Percentiles rank a stretch among this genome's conserved stretches.
phyloP scores from a whole-genome alignment of 345 rosid species.

The Melaleuca quinquenervia region DNA sequence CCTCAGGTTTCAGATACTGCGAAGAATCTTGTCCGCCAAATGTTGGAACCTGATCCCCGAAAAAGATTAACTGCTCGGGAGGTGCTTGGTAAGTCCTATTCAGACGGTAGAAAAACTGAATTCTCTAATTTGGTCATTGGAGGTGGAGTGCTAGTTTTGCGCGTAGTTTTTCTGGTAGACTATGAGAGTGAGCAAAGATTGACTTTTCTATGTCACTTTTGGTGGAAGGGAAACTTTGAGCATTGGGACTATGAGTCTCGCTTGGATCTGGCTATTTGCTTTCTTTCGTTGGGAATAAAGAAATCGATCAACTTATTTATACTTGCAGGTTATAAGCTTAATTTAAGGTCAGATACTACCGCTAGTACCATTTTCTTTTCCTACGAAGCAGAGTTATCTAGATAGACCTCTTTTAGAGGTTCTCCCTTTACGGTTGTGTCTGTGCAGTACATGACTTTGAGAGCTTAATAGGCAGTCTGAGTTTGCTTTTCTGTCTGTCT shows the following conservation, averaged over 20 bases:
- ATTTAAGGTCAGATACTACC: not conserved
- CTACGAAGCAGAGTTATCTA: not conserved
- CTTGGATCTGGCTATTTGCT: not conserved
- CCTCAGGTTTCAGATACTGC: slow-evolving; percentile 89
- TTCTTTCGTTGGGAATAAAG: not conserved
- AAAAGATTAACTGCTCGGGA: slow-evolving; percentile 79
- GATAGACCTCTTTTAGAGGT: not conserved
- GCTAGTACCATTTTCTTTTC: not conserved
- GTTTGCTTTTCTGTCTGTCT: not conserved
- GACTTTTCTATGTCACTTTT: not conserved
- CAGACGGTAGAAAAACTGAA: not conserved
- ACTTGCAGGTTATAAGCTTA: not conserved
- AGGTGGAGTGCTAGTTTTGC: not conserved
- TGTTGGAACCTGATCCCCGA: slow-evolving; percentile 75
- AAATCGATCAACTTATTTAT: not conserved
- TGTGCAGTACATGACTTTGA: not conserved
- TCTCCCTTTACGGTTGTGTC: not conserved
- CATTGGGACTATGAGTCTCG: not conserved
- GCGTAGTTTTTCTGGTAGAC: not conserved
- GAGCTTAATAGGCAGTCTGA: not conserved
- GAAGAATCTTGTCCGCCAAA: slow-evolving; percentile 74
- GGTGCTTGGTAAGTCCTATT: slow-evolving; percentile 63
- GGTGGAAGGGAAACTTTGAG: not conserved
- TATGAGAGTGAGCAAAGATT: not conserved
- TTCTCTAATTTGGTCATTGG: not conserved